These are phyloP conservation scores for Apiospora hydei DNA, from an alignment of 2,329 filamentous ascomycete genomes.

Conservation along the genomic window DNA sequence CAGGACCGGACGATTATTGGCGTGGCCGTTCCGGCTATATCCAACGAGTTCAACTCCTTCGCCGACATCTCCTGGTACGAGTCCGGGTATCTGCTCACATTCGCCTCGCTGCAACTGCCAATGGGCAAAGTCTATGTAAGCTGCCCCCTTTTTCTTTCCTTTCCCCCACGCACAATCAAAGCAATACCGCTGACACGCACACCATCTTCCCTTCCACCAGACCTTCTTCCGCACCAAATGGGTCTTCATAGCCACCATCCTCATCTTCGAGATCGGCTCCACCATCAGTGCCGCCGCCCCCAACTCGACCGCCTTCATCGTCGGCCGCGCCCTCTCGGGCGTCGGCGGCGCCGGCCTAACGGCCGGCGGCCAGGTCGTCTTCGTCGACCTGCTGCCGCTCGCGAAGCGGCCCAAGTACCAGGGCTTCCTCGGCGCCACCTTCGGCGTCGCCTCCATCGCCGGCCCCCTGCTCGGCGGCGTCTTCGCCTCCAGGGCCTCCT, in stretches of 20 bases:
- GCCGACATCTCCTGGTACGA: conserved; percentile 37
- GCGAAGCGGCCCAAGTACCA: conserved; percentile 23
- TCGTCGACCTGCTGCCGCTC: conserved; percentile 34
- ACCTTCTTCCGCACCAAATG: conserved; percentile 31
- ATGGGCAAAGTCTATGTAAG: conserved; percentile 11
- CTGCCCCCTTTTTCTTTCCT: background rate
- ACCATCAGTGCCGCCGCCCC: conserved; percentile 37
- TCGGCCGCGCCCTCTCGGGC: conserved; percentile 38
- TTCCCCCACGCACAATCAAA: conserved; percentile 20
- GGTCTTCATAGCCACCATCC: conserved; percentile 23
- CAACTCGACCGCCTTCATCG: conserved; percentile 37
- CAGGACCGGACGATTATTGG: conserved; percentile 28
- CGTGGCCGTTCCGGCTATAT: conserved; percentile 25
- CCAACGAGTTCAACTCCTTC: conserved; percentile 34
- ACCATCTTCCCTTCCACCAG: background rate
- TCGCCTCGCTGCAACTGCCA: conserved; percentile 34
- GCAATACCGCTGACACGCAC: conserved; percentile 25
- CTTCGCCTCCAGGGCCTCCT: conserved; percentile 67
- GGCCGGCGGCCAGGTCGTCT: conserved; percentile 20
- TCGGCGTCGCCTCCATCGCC: conserved; percentile 62
- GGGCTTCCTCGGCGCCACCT: conserved; percentile 18
- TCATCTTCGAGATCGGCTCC: conserved; percentile 31
- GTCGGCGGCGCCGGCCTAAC: conserved; percentile 29
- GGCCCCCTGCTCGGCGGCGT: conserved; percentile 71
- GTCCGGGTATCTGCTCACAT: conserved; percentile 34